Conservation (phyloP, 805 yeast genomes). For the Lipomyces orientalis region DNA sequence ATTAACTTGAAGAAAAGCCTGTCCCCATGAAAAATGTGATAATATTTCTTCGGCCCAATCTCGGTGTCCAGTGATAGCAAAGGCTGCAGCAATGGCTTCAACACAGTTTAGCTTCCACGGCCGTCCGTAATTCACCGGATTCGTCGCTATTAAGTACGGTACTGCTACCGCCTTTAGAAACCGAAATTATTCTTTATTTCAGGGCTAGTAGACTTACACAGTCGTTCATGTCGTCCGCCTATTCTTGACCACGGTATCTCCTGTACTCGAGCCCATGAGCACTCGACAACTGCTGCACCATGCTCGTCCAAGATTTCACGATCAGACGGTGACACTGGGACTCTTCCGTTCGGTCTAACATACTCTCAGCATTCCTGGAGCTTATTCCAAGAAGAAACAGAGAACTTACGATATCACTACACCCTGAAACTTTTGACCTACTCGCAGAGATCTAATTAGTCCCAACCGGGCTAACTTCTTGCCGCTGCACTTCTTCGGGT, state of each 20-base stretch:
- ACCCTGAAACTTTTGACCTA: conserved; percentile 95
- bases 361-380: background rate
- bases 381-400: background rate
- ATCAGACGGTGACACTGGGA: conserved; percentile 90
- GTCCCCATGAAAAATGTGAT: conserved; percentile 90
- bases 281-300: conserved; percentile 98
- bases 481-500: conserved; percentile 96
- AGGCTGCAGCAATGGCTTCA: conserved; percentile 96
- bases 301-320: conserved; percentile 69
- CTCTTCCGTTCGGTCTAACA: conserved; percentile 75
- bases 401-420: conserved; percentile 67
- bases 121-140: conserved; percentile 94
- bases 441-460: conserved; percentile 71
- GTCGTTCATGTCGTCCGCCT: conserved; percentile 87
- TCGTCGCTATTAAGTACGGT: conserved; percentile 94
- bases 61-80: conserved; percentile 86
- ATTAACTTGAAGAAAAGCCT: conserved; percentile 82
- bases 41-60: conserved; percentile 87
- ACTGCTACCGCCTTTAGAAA: conserved; percentile 42
- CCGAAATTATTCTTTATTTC: background rate
- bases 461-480: conserved; percentile 91
- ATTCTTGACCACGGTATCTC: conserved; percentile 94
- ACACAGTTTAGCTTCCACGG: conserved; percentile 97
- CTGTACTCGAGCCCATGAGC: conserved; percentile 97
- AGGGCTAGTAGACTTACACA: conserved; percentile 43